Evolutionary conservation across 1,284 basidiomycete species (phyloP), one percentile per base, ranked within the genome.

Genomic region (Wolfiporia cocos): DNA sequence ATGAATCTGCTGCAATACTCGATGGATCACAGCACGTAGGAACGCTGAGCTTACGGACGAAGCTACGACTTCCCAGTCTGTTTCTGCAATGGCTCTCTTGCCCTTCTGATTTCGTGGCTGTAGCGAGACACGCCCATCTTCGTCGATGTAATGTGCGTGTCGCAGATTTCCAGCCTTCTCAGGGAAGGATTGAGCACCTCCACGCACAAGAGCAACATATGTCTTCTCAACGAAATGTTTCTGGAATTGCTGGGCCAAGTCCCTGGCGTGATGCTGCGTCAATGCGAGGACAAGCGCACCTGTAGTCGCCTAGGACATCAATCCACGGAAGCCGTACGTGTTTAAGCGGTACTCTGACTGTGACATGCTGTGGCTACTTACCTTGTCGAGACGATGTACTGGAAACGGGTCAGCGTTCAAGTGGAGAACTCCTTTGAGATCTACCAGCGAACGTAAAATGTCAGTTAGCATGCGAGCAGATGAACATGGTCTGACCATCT

Each of bases 381-480:
- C 81, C 67, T 81, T 82, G 64, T 86, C 83, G 5, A 86, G 67
- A 9, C 84, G 71, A 55, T 86, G 84, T n/a, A 84, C 71, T 5
- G 74, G 66, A 44, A 65, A 66, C 12, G 73, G 79, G 18, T 42
- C 21, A 29, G n/a, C 23, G 11, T 4, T 18, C 24, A 37, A 18
- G 6, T 9, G 5, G 17, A 37, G 24, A 6, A 10, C 11, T 6
- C n/a, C 10, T 19, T 37, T 37, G 12, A 37, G 24, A 11, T 37
- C 36, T 37, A 18, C 12, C n/a, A 15, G 17, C 12, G n/a, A 19
- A 20, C 36, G 36, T 9, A 15, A 20, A 6, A 14, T 15, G 12
- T 5, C 17, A 34, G 9, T 15, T 7, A 34, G 18, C 18, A 19
- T 34, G 17, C 17, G 7, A n/a, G 15, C 7, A 37, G 36, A 7